Conservation (phyloP, 495 filamentous ascomycete genomes). For the Chaetomium tenue region DNA sequence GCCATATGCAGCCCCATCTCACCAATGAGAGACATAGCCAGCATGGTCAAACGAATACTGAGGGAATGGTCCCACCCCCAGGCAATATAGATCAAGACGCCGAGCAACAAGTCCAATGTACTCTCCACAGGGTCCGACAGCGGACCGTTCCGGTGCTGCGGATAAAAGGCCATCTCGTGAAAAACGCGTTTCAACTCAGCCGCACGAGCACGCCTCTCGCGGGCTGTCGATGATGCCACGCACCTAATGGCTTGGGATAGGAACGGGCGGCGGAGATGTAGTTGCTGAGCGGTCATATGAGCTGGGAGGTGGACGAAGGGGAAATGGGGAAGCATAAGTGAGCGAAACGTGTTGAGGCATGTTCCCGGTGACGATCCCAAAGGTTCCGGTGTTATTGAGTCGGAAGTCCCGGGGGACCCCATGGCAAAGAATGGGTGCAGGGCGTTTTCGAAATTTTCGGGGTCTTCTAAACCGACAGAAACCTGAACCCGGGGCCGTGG, state of each 20-base stretch:
- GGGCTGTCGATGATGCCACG: constrained; percentile 36
- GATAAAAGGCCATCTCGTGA: constrained; percentile 22
- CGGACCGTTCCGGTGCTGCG: constrained; percentile 15
- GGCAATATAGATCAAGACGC: constrained; percentile 46
- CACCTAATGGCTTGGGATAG: constrained; percentile 52
- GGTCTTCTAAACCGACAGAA: not conserved
- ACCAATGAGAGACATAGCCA: constrained; percentile 48
- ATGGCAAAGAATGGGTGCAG: not conserved
- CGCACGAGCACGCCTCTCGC: constrained; percentile 24
- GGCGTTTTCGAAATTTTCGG: not conserved
- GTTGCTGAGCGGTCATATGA: constrained; percentile 42
- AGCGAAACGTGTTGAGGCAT: constrained; percentile 42
- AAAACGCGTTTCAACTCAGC: constrained; percentile 43
- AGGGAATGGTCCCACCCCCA: constrained; percentile 39
- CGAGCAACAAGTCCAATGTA: constrained; percentile 53
- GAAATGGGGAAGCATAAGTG: constrained; percentile 43
- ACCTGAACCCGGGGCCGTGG: not conserved
- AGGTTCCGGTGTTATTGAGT: not conserved
- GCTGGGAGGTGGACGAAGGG: constrained; percentile 48
- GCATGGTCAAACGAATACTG: constrained; percentile 36
- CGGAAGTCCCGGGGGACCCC: not conserved
- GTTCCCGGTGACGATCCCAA: not conserved
- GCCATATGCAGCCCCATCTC: constrained; percentile 53
- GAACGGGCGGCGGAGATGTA: constrained; percentile 48
- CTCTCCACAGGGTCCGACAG: constrained; percentile 34